A percentile compares a stretch with the other conserved stretches of the same genome.
Evolutionary conservation across 345 rosid genomes (phyloP).

Genomic region (Brassica carinata): DNA sequence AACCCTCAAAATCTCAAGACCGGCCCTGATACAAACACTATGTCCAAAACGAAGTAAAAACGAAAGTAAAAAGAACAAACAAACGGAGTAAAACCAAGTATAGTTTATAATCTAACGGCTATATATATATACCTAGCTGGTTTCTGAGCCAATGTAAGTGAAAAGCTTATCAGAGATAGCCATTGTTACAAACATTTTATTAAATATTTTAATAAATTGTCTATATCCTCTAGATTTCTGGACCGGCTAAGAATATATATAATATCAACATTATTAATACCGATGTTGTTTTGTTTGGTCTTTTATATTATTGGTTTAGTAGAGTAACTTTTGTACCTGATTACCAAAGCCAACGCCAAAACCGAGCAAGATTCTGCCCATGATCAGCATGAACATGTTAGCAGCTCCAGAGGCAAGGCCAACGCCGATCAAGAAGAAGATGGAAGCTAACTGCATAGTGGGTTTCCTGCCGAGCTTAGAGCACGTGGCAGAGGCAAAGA

Average conservation of each 20-base stretch:
- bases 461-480: constrained; percentile 64
- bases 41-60: background rate
- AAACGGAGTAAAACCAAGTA: background rate
- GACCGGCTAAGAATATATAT: background rate
- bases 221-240: background rate
- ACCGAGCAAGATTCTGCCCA: constrained; percentile 68
- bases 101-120: background rate
- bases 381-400: constrained; percentile 51
- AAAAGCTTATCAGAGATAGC: background rate
- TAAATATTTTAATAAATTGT: background rate
- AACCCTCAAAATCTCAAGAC: too few relatives aligned
- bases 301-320: background rate
- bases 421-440: constrained; percentile 64
- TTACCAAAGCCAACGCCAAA: constrained; percentile 74
- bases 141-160: background rate
- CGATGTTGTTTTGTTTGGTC: background rate
- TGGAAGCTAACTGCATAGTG: constrained; percentile 71
- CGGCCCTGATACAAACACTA: constrained; percentile 2
- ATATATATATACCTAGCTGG: too few relatives aligned
- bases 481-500: constrained; percentile 53
- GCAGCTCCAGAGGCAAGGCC: constrained; percentile 47
- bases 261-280: background rate
- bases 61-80: background rate
- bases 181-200: background rate
- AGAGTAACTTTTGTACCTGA: constrained; percentile 44